These are phyloP conservation scores for Botryotinia globosa DNA, from an alignment of 2,329 filamentous ascomycete genomes.

Conservation along the genomic window DNA sequence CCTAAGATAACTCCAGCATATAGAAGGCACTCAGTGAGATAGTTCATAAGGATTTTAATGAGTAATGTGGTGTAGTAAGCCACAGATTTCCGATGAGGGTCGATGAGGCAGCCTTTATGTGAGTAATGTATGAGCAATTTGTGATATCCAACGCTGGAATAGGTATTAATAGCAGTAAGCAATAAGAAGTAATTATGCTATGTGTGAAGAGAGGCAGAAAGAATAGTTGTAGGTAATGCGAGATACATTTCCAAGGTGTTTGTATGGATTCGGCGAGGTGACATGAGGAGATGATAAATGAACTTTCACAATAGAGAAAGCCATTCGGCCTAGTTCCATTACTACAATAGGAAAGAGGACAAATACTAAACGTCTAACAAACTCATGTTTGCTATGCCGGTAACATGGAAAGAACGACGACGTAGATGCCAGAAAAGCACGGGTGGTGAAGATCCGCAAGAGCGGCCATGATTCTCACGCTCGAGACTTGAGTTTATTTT, in stretches of 20 bases:
- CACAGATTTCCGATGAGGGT: not conserved
- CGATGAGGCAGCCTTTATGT: not conserved
- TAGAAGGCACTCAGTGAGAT: constrained; percentile 2
- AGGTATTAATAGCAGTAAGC: not conserved
- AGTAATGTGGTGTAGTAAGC: not conserved
- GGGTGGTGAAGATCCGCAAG: not conserved
- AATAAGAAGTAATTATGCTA: not conserved
- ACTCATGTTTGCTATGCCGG: not conserved
- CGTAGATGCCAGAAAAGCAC: not conserved
- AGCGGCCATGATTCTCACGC: not conserved
- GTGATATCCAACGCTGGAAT: not conserved
- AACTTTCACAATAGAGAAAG: not conserved
- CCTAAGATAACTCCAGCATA: not conserved
- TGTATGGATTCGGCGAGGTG: not conserved
- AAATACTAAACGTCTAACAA: not conserved
- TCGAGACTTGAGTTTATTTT: fast-evolving
- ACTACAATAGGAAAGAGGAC: not conserved
- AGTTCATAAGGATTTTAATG: not conserved
- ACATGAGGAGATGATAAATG: not conserved
- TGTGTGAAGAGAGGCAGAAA: not conserved
- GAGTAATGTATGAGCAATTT: not conserved
- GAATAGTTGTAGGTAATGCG: constrained; percentile 2
- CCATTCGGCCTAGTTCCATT: too few relatives aligned
- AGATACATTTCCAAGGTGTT: constrained; percentile 7
- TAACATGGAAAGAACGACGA: not conserved